These are phyloP conservation scores for Angomonas ambiguus DNA, from an alignment of 208 protist species.

Conservation along the genomic window DNA sequence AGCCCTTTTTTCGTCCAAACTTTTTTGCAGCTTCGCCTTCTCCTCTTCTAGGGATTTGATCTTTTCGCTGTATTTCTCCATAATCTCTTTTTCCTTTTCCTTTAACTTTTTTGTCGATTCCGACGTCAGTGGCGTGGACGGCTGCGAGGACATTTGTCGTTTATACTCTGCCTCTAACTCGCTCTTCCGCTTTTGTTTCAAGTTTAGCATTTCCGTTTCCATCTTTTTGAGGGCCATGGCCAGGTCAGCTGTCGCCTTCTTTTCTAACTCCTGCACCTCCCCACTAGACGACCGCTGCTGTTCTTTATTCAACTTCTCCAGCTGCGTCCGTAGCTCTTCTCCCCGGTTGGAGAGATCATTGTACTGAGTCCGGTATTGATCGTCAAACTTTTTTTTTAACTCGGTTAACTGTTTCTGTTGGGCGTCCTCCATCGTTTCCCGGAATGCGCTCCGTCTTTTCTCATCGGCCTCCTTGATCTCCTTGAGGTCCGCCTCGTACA, in stretches of 20 bases:
- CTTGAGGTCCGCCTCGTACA: constrained; percentile 41
- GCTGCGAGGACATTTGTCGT: constrained; percentile 1
- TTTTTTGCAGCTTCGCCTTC: constrained; percentile 6
- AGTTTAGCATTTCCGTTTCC: constrained; percentile 18
- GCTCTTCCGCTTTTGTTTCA: constrained; percentile 6
- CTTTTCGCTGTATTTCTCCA: neutral
- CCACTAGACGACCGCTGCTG: constrained; percentile 7
- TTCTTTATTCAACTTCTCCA: constrained; percentile 25
- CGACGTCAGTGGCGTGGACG: neutral
- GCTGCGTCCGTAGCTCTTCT: constrained; percentile 29
- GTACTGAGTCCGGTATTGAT: constrained; percentile 33
- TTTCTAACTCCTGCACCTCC: constrained; percentile 17
- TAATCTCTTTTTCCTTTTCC: neutral
- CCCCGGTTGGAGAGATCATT: constrained; percentile 18
- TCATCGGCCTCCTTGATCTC: constrained; percentile 31
- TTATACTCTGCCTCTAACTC: constrained; percentile 16
- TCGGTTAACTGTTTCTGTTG: constrained; percentile 20
- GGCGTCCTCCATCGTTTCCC: constrained; percentile 10
- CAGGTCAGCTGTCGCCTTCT: constrained; percentile 8
- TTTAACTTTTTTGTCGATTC: constrained; percentile 1
- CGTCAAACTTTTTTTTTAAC: constrained; percentile 29
- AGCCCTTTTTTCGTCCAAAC: neutral
- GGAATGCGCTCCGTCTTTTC: constrained; percentile 21
- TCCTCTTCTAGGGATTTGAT: constrained; percentile 9
- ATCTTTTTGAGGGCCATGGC: constrained; percentile 10